Evolutionary conservation across 345 rosid genomes (phyloP), one percentile per base, ranked within the genome.

Genomic region (Heritiera littoralis): DNA sequence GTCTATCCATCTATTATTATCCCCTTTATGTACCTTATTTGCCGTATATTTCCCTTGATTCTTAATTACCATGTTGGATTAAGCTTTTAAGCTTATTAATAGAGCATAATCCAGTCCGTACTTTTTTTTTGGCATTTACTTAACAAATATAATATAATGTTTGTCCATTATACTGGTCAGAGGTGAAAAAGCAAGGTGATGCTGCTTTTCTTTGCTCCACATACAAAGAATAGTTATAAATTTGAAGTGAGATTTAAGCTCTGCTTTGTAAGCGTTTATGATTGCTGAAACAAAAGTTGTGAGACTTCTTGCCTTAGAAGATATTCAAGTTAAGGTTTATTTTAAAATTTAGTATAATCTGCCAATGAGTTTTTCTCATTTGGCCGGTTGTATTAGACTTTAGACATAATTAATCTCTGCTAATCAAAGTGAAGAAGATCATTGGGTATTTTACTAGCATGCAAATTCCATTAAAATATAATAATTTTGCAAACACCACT

Each of bases 271-370:
- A 35, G 45, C 68, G 15, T 13, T 13, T 32, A 32, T 64, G 68
- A 64, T 66, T 18, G 54, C 7, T 1, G 15, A 20, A n/a, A 10
- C 15, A 41, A 43, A 67, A 67, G 32, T 67, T 40, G 51, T n/a
- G 52, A 41, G 51, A 30, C 66, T 32, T 67, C 72, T 67, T 67
- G 51, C 51, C 72, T 41, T 67, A 43, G 30, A 67, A 67, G 30
- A 67, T 32, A 67, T 41, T 67, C 10, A 43, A 43, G n/a, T 13
- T n/a, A 43, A 13, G 66, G 43, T 32, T 63, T 32, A 63, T 63
- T 32, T 63, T 32, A 59, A 59, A 8, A 59, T 23, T 59, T 23
- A 59, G 64, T 59, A 20, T 20, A 4, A 41, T 40, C 8, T 3
- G 51, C 14, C 49, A 43, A 67, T 67, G 1, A 13, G 15, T 13